phyloP scores from a whole-genome alignment of 306 rosid genomes.

The Trichosanthes truncata region DNA sequence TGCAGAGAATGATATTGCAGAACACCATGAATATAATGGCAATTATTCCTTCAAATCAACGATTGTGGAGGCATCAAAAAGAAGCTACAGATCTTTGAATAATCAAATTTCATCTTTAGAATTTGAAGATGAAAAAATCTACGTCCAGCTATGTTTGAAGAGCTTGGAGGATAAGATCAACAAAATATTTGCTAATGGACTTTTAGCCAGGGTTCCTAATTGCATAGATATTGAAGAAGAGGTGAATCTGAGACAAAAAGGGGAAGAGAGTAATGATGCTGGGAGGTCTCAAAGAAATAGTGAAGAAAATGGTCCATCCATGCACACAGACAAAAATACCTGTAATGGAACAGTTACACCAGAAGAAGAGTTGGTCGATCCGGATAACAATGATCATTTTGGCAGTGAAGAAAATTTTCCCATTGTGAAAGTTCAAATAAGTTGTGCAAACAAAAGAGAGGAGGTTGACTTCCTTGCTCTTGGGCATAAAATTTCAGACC shows the following conservation, averaged over 20 bases:
- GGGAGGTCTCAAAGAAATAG: slow-evolving; percentile 27
- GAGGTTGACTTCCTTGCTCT: slow-evolving; percentile 33
- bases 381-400: slow-evolving; percentile 21
- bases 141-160: slow-evolving; percentile 47
- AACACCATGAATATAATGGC: slow-evolving; percentile 8
- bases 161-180: slow-evolving; percentile 51
- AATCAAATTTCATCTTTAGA: slow-evolving; percentile 28
- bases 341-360: slow-evolving; percentile 25
- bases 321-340: slow-evolving; percentile 6
- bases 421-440: slow-evolving; percentile 5
- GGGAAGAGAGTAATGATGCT: slow-evolving; percentile 21
- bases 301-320: slow-evolving; percentile 24
- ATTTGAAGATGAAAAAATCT: slow-evolving; percentile 59
- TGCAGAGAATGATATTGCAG: slow-evolving; percentile 16
- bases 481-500: slow-evolving; percentile 61
- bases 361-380: slow-evolving; percentile 21
- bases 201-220: slow-evolving; percentile 14
- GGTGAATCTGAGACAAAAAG: slow-evolving; percentile 17
- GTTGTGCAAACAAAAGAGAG: slow-evolving; percentile 14
- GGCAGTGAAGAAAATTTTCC: slow-evolving; percentile 17
- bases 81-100: slow-evolving; percentile 19
- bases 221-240: slow-evolving; percentile 22
- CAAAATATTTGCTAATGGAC: slow-evolving; percentile 17
- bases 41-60: slow-evolving; percentile 19
- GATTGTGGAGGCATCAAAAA: slow-evolving; percentile 18